Conservation (phyloP, 192 early-diverging fungal species). For the Backusella luteola region DNA sequence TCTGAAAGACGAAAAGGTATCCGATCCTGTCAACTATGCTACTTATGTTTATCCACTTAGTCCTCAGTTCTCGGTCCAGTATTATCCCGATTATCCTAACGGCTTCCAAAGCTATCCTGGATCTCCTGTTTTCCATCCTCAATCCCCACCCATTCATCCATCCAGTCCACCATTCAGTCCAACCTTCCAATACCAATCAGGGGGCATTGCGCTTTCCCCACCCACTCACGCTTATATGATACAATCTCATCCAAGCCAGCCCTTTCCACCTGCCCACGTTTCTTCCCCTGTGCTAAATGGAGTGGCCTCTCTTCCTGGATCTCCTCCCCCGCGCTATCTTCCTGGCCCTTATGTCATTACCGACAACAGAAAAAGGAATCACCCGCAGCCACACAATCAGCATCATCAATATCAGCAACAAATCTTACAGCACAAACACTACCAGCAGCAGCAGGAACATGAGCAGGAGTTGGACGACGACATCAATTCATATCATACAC, state of each 20-base stretch:
- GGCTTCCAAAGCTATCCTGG: constrained; percentile 44
- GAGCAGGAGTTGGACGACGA: constrained; percentile 11
- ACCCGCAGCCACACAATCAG: not conserved
- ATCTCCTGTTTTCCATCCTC: constrained; percentile 42
- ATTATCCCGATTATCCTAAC: constrained; percentile 38
- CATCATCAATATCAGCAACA: not conserved
- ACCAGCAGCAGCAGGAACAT: not conserved
- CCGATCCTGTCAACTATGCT: constrained; percentile 15
- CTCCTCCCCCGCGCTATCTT: constrained; percentile 20
- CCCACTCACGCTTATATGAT: constrained; percentile 40
- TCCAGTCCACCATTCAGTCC: constrained; percentile 43
- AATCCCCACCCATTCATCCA: constrained; percentile 45
- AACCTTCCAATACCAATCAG: constrained; percentile 33
- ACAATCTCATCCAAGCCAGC: constrained; percentile 30
- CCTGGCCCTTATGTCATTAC: constrained; percentile 15
- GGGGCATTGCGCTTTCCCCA: constrained; percentile 37
- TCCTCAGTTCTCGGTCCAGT: constrained; percentile 42
- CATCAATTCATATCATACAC: constrained; percentile 38
- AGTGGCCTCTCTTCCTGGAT: constrained; percentile 28
- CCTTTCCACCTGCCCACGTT: constrained; percentile 42
- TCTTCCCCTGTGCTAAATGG: constrained; percentile 42
- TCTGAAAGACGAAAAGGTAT: not conserved
- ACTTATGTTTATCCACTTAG: constrained; percentile 41
- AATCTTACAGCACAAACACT: not conserved
- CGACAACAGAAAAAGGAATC: not conserved